A percentile compares a stretch with the other conserved stretches of the same genome.
Conservation (phyloP, 306 rosid genomes). For the Hippophae rhamnoides region DNA sequence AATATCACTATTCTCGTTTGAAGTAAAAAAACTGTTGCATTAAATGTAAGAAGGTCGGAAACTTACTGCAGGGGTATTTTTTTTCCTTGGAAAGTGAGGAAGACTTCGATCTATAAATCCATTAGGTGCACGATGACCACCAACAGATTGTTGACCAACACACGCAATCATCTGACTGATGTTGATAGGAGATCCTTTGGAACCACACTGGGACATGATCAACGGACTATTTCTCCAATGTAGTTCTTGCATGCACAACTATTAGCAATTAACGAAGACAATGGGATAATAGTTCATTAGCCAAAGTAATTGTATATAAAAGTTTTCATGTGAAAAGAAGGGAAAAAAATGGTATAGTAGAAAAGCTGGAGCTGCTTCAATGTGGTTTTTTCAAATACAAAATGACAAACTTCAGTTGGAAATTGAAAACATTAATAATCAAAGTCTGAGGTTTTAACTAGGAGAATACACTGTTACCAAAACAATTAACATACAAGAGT, state of each 20-base stretch:
- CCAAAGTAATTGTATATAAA: no score
- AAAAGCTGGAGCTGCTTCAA: constrained; percentile 5
- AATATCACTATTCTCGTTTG: no score
- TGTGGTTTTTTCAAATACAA: no score
- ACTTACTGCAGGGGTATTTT: constrained; percentile 77
- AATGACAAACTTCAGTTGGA: no score
- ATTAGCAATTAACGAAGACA: constrained; percentile 6
- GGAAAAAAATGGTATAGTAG: constrained; percentile 4
- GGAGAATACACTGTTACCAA: no score
- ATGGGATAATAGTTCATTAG: background rate
- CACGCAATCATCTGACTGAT: constrained; percentile 95
- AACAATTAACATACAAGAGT: no score
- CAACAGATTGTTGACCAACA: constrained; percentile 93
- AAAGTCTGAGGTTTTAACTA: no score
- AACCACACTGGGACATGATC: constrained; percentile 98
- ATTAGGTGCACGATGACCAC: constrained; percentile 88
- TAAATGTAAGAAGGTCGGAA: background rate
- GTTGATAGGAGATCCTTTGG: constrained; percentile 89
- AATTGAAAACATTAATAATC: no score
- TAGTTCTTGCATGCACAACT: constrained; percentile 76
- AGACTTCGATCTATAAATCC: constrained; percentile 94
- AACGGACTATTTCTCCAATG: constrained; percentile 97
- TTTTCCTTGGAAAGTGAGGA: constrained; percentile 80
- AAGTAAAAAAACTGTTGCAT: background rate
- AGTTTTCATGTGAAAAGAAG: constrained; percentile 1